phyloP scores from a whole-genome alignment of 305 asterid species.

The Ruellia speciosa region DNA sequence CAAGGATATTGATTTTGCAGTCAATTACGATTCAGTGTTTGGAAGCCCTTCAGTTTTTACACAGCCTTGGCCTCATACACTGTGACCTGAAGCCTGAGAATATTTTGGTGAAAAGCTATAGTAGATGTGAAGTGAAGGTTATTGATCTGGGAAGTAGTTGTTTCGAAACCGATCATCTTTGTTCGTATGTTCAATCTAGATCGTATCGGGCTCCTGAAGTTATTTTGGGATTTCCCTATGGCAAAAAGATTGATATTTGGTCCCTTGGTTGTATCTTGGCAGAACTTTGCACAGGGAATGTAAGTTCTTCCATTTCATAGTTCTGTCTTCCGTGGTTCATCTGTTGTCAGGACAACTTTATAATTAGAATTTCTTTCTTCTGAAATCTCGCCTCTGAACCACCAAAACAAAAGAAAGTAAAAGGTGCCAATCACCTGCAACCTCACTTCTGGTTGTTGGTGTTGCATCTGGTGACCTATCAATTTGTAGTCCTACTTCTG shows the following conservation, averaged over 20 bases:
- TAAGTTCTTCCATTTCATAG: conserved; percentile 37
- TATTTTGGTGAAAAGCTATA: conserved; percentile 96
- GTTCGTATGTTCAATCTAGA: conserved; percentile 97
- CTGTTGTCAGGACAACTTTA: not conserved
- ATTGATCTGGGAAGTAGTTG: conserved; percentile 98
- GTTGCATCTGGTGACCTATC: too few relatives aligned
- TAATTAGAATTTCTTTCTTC: not conserved
- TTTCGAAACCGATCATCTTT: conserved; percentile 91
- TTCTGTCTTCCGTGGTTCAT: conserved; percentile 8
- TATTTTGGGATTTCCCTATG: conserved; percentile 91
- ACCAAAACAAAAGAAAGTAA: not conserved
- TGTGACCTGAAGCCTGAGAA: conserved; percentile 99
- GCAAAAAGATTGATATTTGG: conserved; percentile 92
- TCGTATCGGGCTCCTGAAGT: conserved; percentile 99
- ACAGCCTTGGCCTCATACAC: conserved; percentile 92
- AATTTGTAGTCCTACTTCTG: too few relatives aligned
- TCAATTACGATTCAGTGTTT: conserved; percentile 91
- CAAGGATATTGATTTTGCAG: conserved; percentile 39
- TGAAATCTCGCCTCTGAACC: not conserved
- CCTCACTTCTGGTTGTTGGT: too few relatives aligned
- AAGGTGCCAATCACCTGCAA: too few relatives aligned
- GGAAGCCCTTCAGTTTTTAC: conserved; percentile 92
- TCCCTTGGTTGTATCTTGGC: conserved; percentile 99
- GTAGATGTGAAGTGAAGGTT: conserved; percentile 99
- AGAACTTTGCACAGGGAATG: conserved; percentile 98